Evolutionary conservation across 176 grass and related monocot genomes (phyloP).

Genomic region (Oryza punctata): DNA sequence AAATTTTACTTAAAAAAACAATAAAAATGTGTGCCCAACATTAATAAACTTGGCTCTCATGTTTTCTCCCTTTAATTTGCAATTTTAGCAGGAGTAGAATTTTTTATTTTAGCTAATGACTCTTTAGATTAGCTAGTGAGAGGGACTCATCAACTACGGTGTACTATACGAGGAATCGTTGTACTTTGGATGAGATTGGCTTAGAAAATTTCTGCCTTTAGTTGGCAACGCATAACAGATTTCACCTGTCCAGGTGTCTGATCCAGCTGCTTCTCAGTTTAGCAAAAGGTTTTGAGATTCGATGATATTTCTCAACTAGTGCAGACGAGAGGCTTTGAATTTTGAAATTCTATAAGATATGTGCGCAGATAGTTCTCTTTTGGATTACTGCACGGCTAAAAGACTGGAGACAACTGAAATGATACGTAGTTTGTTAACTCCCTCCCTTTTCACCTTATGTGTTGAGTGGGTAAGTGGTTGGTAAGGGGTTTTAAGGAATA

Average conservation of each 20-base stretch:
- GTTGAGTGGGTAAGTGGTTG: no score
- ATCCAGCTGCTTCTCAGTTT: no score
- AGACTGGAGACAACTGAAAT: no score
- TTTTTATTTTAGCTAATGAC: conserved; percentile 14
- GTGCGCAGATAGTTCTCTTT: no score
- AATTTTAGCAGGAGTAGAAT: not conserved
- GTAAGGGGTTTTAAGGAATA: no score
- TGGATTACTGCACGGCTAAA: no score
- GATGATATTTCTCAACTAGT: no score
- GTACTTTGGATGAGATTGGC: not conserved
- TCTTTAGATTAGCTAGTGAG: conserved; percentile 19
- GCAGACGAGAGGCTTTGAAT: not conserved
- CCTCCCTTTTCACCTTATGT: no score
- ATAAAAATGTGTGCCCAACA: not conserved
- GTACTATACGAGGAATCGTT: not conserved
- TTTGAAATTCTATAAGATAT: not conserved
- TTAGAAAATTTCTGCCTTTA: not conserved
- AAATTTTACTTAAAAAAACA: not conserved
- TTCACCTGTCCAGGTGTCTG: not conserved
- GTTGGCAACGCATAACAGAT: not conserved
- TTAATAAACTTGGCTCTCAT: not conserved
- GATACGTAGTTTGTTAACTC: no score
- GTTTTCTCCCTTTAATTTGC: not conserved
- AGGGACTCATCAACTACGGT: not conserved
- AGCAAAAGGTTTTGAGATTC: no score